These are phyloP conservation scores for Fomitopsis palustris DNA, from an alignment of 1,284 basidiomycete genomes.

Conservation along the genomic window DNA sequence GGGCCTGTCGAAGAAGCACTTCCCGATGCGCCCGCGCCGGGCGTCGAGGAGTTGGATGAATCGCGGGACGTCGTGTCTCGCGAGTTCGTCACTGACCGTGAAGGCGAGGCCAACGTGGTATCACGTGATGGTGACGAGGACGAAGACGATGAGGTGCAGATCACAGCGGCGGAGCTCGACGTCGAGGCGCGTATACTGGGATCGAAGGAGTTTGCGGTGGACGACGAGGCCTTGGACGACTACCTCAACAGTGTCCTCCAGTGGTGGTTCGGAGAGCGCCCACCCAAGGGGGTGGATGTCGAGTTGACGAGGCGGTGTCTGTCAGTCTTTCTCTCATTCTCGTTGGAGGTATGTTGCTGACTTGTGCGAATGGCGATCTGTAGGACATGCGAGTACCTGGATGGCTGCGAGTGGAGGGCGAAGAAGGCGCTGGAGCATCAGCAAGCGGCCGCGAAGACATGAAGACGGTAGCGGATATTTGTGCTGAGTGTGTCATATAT, in stretches of 20 bases:
- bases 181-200: constrained; percentile 55
- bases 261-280: constrained; percentile 75
- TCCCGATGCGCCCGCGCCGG: constrained; percentile 1
- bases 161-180: constrained; percentile 15
- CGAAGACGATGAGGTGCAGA: constrained; percentile 4
- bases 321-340: constrained; percentile 40
- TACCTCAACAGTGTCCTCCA: constrained; percentile 56
- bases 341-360: constrained; percentile 2
- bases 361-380: background rate
- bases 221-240: constrained; percentile 50
- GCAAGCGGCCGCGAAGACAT: background rate
- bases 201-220: constrained; percentile 55
- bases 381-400: constrained; percentile 77
- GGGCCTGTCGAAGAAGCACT: constrained; percentile 2
- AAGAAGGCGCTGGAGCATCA: constrained; percentile 49
- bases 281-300: constrained; percentile 64
- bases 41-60: background rate
- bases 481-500: background rate
- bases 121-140: constrained; percentile 9
- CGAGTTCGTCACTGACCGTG: background rate
- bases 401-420: constrained; percentile 83
- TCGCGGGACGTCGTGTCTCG: background rate
- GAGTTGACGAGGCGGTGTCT: constrained; percentile 61
- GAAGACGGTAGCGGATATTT: background rate
- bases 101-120: background rate